Conservation (phyloP, 352 stramenopile genomes). For the Pythium phragmiticola region DNA sequence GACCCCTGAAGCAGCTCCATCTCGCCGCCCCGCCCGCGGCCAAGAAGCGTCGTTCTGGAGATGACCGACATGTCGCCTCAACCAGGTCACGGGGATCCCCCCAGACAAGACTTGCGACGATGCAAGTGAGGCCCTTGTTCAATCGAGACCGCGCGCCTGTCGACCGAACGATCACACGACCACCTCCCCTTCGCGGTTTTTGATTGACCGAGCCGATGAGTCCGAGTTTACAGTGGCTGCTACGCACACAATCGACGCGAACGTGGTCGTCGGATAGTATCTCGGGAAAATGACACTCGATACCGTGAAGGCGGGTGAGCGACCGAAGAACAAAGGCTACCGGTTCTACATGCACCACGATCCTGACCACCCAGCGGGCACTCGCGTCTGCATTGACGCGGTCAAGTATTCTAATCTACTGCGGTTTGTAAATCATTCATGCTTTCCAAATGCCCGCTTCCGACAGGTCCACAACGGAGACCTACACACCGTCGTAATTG, state of each 20-base stretch:
- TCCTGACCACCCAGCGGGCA: neutral
- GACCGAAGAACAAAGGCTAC: neutral
- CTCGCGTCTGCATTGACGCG: neutral
- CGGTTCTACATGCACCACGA: neutral
- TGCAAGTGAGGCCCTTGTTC: too few species aligned
- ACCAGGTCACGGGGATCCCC: too few species aligned
- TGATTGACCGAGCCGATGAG: too few species aligned
- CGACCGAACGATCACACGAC: too few species aligned
- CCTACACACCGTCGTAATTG: neutral
- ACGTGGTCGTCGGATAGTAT: neutral
- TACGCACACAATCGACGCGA: neutral
- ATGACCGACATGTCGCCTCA: too few species aligned
- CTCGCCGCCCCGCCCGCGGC: too few species aligned
- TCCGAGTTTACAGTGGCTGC: neutral
- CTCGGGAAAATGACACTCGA: neutral
- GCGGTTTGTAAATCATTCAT: conserved; percentile 3
- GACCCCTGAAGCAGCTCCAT: too few species aligned
- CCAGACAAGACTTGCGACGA: too few species aligned
- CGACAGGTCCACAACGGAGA: neutral
- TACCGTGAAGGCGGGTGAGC: neutral
- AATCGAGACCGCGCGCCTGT: too few species aligned
- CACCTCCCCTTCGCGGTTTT: too few species aligned
- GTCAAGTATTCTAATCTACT: neutral
- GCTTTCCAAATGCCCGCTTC: neutral
- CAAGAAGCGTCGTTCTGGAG: too few species aligned